phyloP scores from a whole-genome alignment of 306 rosid genomes.

The Cercis canadensis region DNA sequence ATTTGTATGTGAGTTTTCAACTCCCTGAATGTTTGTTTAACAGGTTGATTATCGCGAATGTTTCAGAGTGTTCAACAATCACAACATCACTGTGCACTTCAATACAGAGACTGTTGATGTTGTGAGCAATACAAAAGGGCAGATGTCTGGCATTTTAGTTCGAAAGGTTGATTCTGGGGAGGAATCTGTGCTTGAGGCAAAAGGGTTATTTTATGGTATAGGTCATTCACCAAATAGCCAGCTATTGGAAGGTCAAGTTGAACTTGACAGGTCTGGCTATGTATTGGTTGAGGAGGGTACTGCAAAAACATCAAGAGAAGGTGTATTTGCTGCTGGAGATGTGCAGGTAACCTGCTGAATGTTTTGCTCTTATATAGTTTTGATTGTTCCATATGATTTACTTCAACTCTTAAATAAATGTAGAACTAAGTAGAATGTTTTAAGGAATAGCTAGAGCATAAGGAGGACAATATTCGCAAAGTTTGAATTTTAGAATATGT shows the following conservation, averaged over 20 bases:
- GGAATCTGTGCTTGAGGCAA: constrained; percentile 81
- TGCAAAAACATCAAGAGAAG: constrained; percentile 83
- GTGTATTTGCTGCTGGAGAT: constrained; percentile 95
- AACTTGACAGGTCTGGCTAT: constrained; percentile 77
- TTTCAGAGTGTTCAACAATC: constrained; percentile 98
- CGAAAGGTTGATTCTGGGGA: constrained; percentile 69
- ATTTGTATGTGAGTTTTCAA: constrained; percentile 83
- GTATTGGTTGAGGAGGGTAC: constrained; percentile 73
- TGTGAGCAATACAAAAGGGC: constrained; percentile 87
- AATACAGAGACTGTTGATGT: constrained; percentile 89
- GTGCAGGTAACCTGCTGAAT: constrained; percentile 72
- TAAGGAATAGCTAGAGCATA: too few species aligned
- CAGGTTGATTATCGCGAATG: constrained; percentile 99
- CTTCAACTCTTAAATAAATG: too few species aligned
- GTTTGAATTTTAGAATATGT: too few species aligned
- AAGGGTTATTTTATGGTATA: constrained; percentile 93
- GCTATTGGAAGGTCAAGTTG: constrained; percentile 84
- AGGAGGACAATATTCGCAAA: too few species aligned
- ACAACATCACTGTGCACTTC: constrained; percentile 86
- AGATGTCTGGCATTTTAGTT: constrained; percentile 86
- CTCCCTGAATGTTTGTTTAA: constrained; percentile 96
- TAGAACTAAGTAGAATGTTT: too few species aligned
- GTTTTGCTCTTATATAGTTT: constrained; percentile 6
- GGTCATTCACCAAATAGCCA: constrained; percentile 93
- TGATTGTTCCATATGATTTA: background rate